Evolutionary conservation across 2,329 filamentous ascomycete species (phyloP), one percentile per base, ranked within the genome.

Genomic region (Scedosporium apiospermum): DNA sequence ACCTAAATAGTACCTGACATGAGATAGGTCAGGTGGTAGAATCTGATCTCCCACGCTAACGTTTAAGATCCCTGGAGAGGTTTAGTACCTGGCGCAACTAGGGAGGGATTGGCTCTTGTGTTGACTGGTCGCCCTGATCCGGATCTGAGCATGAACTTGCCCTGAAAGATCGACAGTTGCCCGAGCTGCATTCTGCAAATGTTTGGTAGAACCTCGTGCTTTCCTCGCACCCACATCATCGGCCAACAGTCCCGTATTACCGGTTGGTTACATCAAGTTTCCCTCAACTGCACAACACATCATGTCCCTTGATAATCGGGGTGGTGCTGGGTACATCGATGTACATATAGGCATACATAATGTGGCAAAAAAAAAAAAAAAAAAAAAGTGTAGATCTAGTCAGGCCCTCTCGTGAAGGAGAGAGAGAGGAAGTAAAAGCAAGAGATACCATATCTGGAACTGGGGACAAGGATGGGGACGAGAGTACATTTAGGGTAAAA

Each of bases 201-300:
- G 34, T 60, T 60, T 27, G 38, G n/a, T 34, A 26, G 18, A 27
- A 6, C 6, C 41, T 60, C 38, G 38, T 27, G 18, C 23, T 14
- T 51, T 14, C 58, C 23, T 21, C 34, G 2, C 44, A 9, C 12
- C 58, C 58, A 18, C 44, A 46, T 46, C n/a, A n/a, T 16, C 58
- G 58, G 58, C 42, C 42, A 49, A 42, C 9, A 53, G 4, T 60
- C 44, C 58, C 58, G 44, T 58, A 55, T 61, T 59, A 23, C 49
- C 30, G 30, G 30, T 6, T 51, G 27, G 23, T 46, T 55, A 53
- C 62, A 53, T 61, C 51, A 63, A 60, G 51, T 60, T 34, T 59
- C 27, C 42, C 58, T 53, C 57, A 44, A 46, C 26, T 63, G 51
- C 38, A 44, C 30, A 27, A 38, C 34, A 59, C 58, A 46, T 46